Evolutionary conservation across 768 basidiomycete genomes (phyloP).

Genomic region (Glaciozyma martinii): DNA sequence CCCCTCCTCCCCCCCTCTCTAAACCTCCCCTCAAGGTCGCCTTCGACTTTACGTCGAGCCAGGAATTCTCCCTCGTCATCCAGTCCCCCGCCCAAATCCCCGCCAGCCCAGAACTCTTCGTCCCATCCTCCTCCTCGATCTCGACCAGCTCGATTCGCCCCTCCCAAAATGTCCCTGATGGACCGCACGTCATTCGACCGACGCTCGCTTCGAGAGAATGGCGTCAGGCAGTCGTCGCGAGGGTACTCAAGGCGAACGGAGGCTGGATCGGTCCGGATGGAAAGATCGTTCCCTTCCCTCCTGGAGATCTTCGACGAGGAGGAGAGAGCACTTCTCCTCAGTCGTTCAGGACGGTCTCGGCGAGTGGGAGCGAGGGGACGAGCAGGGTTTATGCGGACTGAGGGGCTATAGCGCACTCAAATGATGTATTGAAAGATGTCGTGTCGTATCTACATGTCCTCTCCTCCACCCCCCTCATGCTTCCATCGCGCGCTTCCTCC

Average conservation of each 20-base stretch:
- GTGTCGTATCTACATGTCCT: background rate
- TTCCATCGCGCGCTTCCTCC: too few species aligned
- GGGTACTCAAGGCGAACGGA: background rate
- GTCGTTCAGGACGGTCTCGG: slow-evolving; percentile 1
- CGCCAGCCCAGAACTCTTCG: background rate
- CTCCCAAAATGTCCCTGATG: too few species aligned
- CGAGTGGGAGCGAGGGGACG: background rate
- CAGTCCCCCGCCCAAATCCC: background rate
- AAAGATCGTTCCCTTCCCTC: background rate
- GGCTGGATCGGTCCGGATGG: background rate
- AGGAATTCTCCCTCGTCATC: background rate
- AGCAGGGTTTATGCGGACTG: background rate
- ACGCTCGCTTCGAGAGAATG: too few species aligned
- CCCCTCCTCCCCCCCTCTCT: too few species aligned
- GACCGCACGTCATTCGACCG: too few species aligned
- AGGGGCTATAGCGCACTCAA: background rate
- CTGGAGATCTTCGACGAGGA: background rate
- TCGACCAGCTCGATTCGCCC: too few species aligned
- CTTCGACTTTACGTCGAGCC: background rate
- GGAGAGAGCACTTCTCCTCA: background rate
- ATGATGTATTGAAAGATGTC: background rate
- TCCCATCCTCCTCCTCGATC: background rate
- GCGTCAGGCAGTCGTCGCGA: too few species aligned
- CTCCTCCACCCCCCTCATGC: too few species aligned
- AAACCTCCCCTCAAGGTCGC: too few species aligned